Base-by-base conservation (phyloP, 768 basidiomycete species). In the Ramaria rubella region DNA sequence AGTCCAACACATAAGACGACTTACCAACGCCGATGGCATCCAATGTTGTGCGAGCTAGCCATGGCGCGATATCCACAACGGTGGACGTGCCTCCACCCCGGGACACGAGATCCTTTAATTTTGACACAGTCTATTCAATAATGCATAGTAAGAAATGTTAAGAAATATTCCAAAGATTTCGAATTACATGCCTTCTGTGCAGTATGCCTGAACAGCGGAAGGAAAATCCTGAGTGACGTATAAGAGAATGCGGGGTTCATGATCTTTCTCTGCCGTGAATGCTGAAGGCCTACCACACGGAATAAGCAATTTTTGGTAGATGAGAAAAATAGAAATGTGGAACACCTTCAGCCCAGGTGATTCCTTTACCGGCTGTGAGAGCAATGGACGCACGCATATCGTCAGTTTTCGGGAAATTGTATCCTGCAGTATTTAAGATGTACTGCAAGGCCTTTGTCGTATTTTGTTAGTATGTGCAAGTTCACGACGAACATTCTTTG, bases 311-410 rank as follows among this genome's bases (percentile, higher is more conserved):
- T 49, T 29, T n/a, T n/a, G n/a, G n/a, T n/a, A n/a, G 24, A 5
- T 12, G 9, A 24, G 12, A 49, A 26, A 29, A 12, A 9, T 29
- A 30, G 49, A 66, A 26, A n/a, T 3, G 8, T 8, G 7, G 31
- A 17, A n/a, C 21, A 75, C 80, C 77, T 62, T 81, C 79, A 29
- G 79, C 79, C 78, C 78, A 81, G 11, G 77, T 68, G 30, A 81
- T 68, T 3, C 81, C 80, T n/a, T 76, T 36, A 15, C 34, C 34
- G 34, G 15, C 34, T 8, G 34, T 36, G 15, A 36, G 34, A 8
- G 34, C 34, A 36, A 36, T 15, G 34, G 27, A 11, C 21, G 43
- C 31, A 7, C 44, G 55, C 14, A 21, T 31, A 6, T 61, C 59
- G 6, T 53, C 51, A 19, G 58, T 29, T 58, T 66, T 69, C 4